Evolutionary conservation across 2,329 filamentous ascomycete genomes (phyloP).

Genomic region (Coleophoma cylindrospora): DNA sequence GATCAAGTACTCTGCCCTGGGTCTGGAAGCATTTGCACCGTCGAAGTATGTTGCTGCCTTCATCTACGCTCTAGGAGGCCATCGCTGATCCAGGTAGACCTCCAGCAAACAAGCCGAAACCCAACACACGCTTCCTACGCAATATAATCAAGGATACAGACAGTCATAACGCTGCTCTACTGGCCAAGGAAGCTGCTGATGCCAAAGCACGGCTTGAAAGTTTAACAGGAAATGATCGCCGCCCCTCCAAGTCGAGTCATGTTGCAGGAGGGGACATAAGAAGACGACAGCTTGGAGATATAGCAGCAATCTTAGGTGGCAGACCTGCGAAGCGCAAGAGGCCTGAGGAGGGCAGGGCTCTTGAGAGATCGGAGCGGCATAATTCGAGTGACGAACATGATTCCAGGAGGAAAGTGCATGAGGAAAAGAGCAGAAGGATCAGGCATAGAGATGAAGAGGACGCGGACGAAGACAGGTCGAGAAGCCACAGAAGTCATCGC

Average conservation of each 20-base stretch:
- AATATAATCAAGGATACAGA: constrained; percentile 87
- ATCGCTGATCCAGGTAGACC: constrained; percentile 12
- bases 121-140: constrained; percentile 84
- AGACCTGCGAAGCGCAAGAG: constrained; percentile 17
- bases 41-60: constrained; percentile 15
- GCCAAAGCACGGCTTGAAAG: constrained; percentile 64
- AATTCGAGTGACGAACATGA: constrained; percentile 13
- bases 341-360: constrained; percentile 3
- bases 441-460: constrained; percentile 1
- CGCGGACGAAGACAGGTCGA: constrained; percentile 4
- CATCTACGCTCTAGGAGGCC: too few relatives aligned
- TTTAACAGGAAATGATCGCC: constrained; percentile 44
- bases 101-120: constrained; percentile 68
- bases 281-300: constrained; percentile 54
- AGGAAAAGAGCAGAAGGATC: constrained; percentile 2
- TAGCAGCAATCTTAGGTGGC: constrained; percentile 51
- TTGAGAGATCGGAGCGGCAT: constrained; percentile 5
- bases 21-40: constrained; percentile 61
- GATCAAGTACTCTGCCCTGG: constrained; percentile 68
- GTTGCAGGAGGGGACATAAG: constrained; percentile 47
- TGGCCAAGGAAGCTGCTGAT: constrained; percentile 80
- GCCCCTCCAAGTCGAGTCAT: constrained; percentile 29
- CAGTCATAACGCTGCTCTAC: constrained; percentile 80
- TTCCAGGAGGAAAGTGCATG: constrained; percentile 5
- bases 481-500: constrained; percentile 25